Base-by-base conservation (phyloP, 2,329 filamentous ascomycete species). In the Cladosporium austrohemisphaericum region DNA sequence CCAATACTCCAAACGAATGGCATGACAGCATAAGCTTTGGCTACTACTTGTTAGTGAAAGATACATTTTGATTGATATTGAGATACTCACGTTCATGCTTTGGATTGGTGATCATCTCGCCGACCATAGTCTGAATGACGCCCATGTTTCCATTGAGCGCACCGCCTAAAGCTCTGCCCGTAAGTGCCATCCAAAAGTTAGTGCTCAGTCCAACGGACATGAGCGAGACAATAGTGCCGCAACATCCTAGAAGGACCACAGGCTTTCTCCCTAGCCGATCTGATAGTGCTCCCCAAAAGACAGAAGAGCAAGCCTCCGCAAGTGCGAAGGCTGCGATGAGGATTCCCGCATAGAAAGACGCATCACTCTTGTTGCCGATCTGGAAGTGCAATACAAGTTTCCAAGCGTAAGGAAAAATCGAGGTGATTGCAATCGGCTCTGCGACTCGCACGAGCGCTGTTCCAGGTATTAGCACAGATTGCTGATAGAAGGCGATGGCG, bases 1-100 rank as follows among this genome's bases (percentile, higher is more conserved):
- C 91, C 91, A 45, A 95, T 84, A 38, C 80, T 85, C 90, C 91
- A 96, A 6, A 95, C 86, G 63, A 95, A 95, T 1, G 91, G 91
- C 88, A 96, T 95, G 36, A 95, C 81, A 2, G 89, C 83, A 66
- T 91, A 95, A 22, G 91, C 91, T 54, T 85, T 82, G 51, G 89
- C 44, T 47, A 10, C 14, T 4, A 20, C 7, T 7, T 14, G n/a
- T 86, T 88, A 59, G 26, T 45, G 32, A 38, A 7, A 16, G 36
- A 25, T 51, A 79, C 84, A 75, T 71, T 88, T 85, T 3, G 19
- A 18, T n/a, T 10, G 4, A 14, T 22, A 6, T n/a, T 29, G n/a
- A 10, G 2, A 9, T n/a, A 37, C 44, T 38, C 16, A 47, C 44
- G 88, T 70, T 95, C 89, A 69, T 94, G 88, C 60, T 91, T 86